Base-by-base conservation (phyloP, 2,329 filamentous ascomycete genomes). In the Blastomyces percursus region DNA sequence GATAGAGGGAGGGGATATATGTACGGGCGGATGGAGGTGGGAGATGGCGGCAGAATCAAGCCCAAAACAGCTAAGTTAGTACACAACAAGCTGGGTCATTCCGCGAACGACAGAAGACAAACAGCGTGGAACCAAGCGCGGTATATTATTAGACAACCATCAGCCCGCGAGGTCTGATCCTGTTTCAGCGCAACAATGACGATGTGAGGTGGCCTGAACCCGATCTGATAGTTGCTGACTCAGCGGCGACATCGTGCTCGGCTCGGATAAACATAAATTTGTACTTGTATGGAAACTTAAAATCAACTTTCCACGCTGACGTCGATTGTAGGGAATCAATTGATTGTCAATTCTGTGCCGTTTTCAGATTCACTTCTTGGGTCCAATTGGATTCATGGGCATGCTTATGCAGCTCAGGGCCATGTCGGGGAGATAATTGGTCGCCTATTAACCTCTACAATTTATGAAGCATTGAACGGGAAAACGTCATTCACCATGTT, bases 401-500 rank as follows among this genome's bases (percentile, higher is more conserved):
- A 46, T 46, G 56, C 32, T 59, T 48, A n/a, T 32, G n/a, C 40
- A 24, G 16, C 19, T 21, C 21, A 11, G 56, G 30, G 56, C 40
- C 16, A 46, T 46, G 56, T 27, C 14, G 27, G 19, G 56, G 21
- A 48, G 42, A 46, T 59, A 5, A 50, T 50, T 21, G 27, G 24
- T 27, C n/a, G 46, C 7, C 16, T 46, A 8, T 2, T 9, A 30
- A 30, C 4, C 42, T 27, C 24, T 32, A 21, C 9, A 32, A 35
- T 60, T n/a, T 32, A 50, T 14, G 19, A 12, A 60, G 4, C 21
- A 14, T 9, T 60, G 32, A 60, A 51, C n/a, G 27, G 32, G 16
- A 64, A 1, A 7, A 16, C 40, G 40, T 19, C 60, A 59, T 59
- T 61, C 6, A 51, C 60, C 48, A 27, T 59, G 40, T 54, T 35